Evolutionary conservation across 176 grass and related monocot genomes (phyloP).

Genomic region (Aechmea fasciata): DNA sequence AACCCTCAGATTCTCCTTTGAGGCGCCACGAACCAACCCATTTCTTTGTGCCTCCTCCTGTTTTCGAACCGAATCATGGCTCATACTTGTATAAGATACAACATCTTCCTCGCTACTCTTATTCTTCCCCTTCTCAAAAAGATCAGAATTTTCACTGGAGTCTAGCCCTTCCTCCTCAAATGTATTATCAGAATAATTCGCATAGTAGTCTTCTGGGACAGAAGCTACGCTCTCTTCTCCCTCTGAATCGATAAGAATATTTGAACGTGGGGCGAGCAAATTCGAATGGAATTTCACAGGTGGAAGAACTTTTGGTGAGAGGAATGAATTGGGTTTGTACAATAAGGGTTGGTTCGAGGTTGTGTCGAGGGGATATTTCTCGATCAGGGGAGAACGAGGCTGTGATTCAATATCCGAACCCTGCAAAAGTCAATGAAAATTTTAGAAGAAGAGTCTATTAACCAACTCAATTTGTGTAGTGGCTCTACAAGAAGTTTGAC

Average conservation of each 20-base stretch:
- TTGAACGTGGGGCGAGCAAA: constrained; percentile 33
- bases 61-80: constrained; percentile 6
- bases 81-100: constrained; percentile 28
- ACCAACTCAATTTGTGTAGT: constrained; percentile 4
- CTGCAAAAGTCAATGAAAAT: background rate
- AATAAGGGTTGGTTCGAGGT: constrained; percentile 4
- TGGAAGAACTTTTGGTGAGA: constrained; percentile 52
- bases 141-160: constrained; percentile 56
- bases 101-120: constrained; percentile 39
- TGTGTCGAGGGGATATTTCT: constrained; percentile 30
- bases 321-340: constrained; percentile 15
- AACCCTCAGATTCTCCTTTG: constrained; percentile 84
- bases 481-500: background rate
- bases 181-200: constrained; percentile 43
- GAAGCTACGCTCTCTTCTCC: constrained; percentile 64
- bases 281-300: constrained; percentile 45
- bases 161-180: constrained; percentile 45
- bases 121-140: constrained; percentile 31
- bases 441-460: constrained; percentile 9
- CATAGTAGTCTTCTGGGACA: constrained; percentile 35
- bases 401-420: constrained; percentile 7
- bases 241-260: constrained; percentile 33
- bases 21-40: constrained; percentile 36
- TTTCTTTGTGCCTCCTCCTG: constrained; percentile 16
- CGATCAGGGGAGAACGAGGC: constrained; percentile 45